Evolutionary conservation across 306 rosid genomes (phyloP).

Genomic region (Abrus precatorius): DNA sequence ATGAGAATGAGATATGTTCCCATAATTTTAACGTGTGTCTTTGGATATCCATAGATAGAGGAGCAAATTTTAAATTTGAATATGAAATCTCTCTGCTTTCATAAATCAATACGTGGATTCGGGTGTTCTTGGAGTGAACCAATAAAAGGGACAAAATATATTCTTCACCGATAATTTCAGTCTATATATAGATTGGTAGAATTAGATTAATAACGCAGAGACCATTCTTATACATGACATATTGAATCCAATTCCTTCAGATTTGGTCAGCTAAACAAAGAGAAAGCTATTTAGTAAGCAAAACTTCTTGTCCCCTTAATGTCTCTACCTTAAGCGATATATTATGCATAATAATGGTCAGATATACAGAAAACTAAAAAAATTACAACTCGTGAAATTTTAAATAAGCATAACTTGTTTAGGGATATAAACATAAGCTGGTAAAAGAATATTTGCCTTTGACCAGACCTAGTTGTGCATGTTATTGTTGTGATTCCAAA

Average conservation of each 20-base stretch:
- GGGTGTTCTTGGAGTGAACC: constrained; percentile 3
- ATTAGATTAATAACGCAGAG: neutral
- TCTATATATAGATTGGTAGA: neutral
- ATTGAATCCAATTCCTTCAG: neutral
- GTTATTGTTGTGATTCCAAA: constrained; percentile 19
- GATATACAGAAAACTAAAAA: constrained; percentile 1
- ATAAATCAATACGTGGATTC: neutral
- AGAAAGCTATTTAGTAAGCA: neutral
- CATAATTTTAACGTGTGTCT: neutral
- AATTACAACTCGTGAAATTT: constrained; percentile 11
- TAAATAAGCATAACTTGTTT: neutral
- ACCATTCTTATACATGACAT: neutral
- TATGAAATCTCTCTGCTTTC: neutral
- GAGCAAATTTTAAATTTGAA: constrained; percentile 11
- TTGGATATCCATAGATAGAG: neutral
- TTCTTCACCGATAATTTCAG: neutral
- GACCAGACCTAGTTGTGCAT: constrained; percentile 1
- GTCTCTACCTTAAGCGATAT: constrained; percentile 8
- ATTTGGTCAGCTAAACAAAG: neutral
- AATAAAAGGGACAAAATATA: neutral
- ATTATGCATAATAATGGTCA: neutral
- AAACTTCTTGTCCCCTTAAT: constrained; percentile 30
- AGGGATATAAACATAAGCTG: constrained; percentile 2
- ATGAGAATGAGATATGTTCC: neutral
- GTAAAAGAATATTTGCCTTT: constrained; percentile 11